Percentiles rank a stretch among this genome's conserved stretches.
Evolutionary conservation across 108 stramenopile species (phyloP).

Genomic region (Discostella pseudostelligera): DNA sequence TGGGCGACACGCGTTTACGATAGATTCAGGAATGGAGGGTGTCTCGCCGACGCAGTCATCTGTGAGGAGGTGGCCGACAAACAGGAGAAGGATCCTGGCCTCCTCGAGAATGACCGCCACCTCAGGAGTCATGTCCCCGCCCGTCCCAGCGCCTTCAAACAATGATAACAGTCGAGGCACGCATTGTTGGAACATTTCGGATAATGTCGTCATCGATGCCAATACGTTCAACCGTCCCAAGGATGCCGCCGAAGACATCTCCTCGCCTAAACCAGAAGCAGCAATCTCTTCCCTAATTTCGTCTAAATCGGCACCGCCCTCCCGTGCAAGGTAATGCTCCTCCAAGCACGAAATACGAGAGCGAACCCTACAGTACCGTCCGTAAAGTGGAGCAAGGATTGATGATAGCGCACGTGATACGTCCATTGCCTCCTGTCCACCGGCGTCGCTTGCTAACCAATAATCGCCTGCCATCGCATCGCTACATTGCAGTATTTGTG

Average conservation of each 20-base stretch:
- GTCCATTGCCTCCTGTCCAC: conserved; percentile 40
- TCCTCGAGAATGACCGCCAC: conserved; percentile 79
- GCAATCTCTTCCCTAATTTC: conserved; percentile 82
- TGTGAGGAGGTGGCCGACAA: conserved; percentile 72
- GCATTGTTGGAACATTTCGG: conserved; percentile 53
- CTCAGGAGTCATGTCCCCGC: conserved; percentile 55
- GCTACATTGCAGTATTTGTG: conserved; percentile 63
- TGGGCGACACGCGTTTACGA: conserved; percentile 49
- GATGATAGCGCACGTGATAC: conserved; percentile 47
- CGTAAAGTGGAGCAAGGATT: conserved; percentile 70
- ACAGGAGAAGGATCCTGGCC: conserved; percentile 72
- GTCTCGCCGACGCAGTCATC: conserved; percentile 82
- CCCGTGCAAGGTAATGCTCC: conserved; percentile 62
- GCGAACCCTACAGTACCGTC: conserved; percentile 56
- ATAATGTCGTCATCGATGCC: conserved; percentile 54
- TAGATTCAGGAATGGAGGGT: conserved; percentile 64
- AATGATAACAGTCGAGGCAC: conserved; percentile 55
- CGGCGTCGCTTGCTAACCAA: conserved; percentile 71
- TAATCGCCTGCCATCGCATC: conserved; percentile 73
- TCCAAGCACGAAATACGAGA: conserved; percentile 74
- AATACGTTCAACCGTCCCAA: conserved; percentile 69
- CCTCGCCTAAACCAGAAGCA: conserved; percentile 67
- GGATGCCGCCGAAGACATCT: conserved; percentile 65
- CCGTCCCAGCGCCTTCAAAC: conserved; percentile 44
- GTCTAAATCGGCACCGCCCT: conserved; percentile 67